Base-by-base conservation (phyloP, 2,329 filamentous ascomycete species). In the Beauveria caledonica region DNA sequence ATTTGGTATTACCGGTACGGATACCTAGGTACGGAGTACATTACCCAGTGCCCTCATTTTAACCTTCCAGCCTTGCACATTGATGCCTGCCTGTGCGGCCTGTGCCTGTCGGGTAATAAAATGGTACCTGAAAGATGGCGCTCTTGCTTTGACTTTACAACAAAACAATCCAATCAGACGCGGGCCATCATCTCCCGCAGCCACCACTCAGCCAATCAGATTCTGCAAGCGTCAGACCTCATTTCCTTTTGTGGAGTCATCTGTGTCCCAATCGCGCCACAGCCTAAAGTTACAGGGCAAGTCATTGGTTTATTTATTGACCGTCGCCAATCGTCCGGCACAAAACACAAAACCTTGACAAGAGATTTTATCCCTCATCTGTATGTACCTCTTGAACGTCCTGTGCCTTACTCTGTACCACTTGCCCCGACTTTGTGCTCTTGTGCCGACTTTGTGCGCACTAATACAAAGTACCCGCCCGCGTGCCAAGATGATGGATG, bases 161-260 rank as follows among this genome's bases (percentile, higher is more conserved):
- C 15, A 13, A 58, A 46, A 19, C 23, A 44, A 29, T 58, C 60
- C 60, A 61, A 61, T 61, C 60, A 48, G 60, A 54, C 58, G 51
- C 46, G 46, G 53, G 51, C 53, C 60, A 46, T 58, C 53, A 58
- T 58, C 53, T 61, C 60, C 60, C 48, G 29, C 15, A 40, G 8
- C n/a, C 25, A 3, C 3, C 17, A 9, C 11, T 8, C 11, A 19
- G 5, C 60, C 60, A 61, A 61, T 61, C 33, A 46, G 3, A 53
- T 27, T 3, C 9, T 7, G 45, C 9, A 8, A 9, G n/a, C 15
- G 40, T 27, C 46, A 44, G 33, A 36, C 11, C 33, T 36, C n/a
- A 25, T 15, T 36, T 9, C 11, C 11, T 45, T 19, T 19, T 29
- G 21, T 33, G 25, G 54, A 42, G 54, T 57, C 44, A 33, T 33